These are phyloP conservation scores for Penstemon newberryi DNA, from an alignment of 257 asterid genomes.

Conservation along the genomic window DNA sequence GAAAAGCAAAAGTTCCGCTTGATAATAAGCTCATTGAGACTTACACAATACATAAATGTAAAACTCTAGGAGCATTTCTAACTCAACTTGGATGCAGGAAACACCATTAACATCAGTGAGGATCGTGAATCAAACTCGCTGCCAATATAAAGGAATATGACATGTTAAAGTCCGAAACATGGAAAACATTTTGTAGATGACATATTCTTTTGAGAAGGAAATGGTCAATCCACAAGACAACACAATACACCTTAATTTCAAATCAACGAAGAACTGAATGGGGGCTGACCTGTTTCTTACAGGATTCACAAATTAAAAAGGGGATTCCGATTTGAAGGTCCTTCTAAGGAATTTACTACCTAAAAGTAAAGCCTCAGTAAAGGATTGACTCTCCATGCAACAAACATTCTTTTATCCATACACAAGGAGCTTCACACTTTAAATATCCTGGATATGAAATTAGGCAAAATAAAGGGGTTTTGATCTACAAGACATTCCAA, in stretches of 20 bases:
- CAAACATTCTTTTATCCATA: background rate
- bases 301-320: too few species aligned
- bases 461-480: background rate
- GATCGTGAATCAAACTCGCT: conserved; percentile 21
- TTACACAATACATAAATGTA: conserved; percentile 34
- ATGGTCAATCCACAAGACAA: too few species aligned
- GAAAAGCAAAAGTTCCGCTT: conserved; percentile 33
- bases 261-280: too few species aligned
- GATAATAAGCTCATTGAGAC: conserved; percentile 36
- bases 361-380: background rate
- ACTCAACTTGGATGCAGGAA: conserved; percentile 21
- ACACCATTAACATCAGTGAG: conserved; percentile 7
- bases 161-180: conserved; percentile 27
- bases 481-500: background rate
- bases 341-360: too few species aligned
- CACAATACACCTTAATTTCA: background rate
- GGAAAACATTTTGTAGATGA: conserved; percentile 7
- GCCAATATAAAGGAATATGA: conserved; percentile 22
- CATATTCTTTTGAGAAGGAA: too few species aligned
- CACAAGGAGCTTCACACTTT: background rate
- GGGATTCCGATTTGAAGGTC: too few species aligned
- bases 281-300: too few species aligned
- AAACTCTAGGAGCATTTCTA: conserved; percentile 32
- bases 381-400: background rate
- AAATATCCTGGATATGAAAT: background rate